Conservation (phyloP, 176 grass and related monocot genomes). For the Rhynchospora breviuscula region DNA sequence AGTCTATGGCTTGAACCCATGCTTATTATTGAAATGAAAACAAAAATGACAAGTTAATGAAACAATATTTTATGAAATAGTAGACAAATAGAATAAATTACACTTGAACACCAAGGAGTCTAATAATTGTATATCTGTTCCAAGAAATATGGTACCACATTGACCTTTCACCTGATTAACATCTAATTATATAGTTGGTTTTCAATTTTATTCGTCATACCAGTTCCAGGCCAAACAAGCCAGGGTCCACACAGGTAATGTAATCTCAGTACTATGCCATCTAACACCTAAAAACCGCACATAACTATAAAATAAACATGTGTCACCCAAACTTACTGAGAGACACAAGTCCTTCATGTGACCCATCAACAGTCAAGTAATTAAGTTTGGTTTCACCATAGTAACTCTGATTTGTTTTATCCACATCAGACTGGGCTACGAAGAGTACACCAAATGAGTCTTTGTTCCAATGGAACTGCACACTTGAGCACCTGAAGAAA, state of each 20-base stretch:
- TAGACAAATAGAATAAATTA: neutral
- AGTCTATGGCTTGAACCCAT: neutral
- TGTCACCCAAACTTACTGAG: constrained; percentile 46
- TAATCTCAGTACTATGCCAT: neutral
- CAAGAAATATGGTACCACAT: neutral
- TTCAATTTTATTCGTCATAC: neutral
- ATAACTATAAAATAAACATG: neutral
- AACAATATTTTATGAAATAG: neutral
- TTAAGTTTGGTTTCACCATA: constrained; percentile 95
- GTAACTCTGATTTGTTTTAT: constrained; percentile 99
- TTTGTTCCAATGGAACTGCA: constrained; percentile 77
- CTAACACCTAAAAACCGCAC: neutral
- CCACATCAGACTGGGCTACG: constrained; percentile 76
- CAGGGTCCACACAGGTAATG: neutral
- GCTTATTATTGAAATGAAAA: neutral
- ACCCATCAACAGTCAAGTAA: constrained; percentile 85
- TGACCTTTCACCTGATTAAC: neutral
- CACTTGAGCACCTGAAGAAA: constrained; percentile 81
- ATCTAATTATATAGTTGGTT: neutral
- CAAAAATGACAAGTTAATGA: neutral
- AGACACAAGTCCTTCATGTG: constrained; percentile 86
- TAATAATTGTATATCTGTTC: neutral
- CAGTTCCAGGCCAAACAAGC: neutral
- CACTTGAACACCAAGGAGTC: neutral
- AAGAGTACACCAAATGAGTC: constrained; percentile 72